Percentiles rank a stretch among this genome's conserved stretches.
Conservation (phyloP, 768 basidiomycete species). For the Mrakia hoshinonis region DNA sequence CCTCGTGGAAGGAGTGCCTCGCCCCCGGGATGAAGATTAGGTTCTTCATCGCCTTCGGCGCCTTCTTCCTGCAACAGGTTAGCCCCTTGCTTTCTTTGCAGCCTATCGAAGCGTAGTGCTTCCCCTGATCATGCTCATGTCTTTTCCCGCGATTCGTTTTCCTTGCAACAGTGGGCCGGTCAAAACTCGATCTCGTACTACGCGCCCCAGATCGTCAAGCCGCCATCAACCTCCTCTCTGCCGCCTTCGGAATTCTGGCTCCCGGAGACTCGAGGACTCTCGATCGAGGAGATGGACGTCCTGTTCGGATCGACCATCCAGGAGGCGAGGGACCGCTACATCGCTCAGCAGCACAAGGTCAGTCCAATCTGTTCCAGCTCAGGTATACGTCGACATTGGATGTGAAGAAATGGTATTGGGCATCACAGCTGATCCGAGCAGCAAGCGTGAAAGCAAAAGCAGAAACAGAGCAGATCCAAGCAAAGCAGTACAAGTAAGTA, state of each 20-base stretch:
- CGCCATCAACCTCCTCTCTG: conserved; percentile 15
- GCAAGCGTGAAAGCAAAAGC: too few species aligned
- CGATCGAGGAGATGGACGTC: conserved; percentile 21
- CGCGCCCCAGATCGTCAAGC: conserved; percentile 40
- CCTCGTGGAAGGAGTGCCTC: conserved; percentile 54
- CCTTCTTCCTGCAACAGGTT: conserved; percentile 3
- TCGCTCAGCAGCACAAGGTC: conserved; percentile 12
- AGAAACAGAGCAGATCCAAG: too few species aligned
- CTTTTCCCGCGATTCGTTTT: too few species aligned
- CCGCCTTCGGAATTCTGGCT: conserved; percentile 27
- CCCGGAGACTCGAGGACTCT: conserved; percentile 17
- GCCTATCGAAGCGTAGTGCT: too few species aligned
- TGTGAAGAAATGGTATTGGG: too few species aligned
- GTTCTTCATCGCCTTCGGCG: conserved; percentile 66
- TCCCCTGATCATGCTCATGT: too few species aligned
- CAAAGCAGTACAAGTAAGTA: too few species aligned
- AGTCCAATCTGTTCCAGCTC: too few species aligned
- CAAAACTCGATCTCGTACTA: conserved; percentile 47
- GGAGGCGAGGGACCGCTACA: conserved; percentile 22
- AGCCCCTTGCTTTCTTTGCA: too few species aligned
- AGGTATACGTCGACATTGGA: too few species aligned
- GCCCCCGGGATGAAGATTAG: conserved; percentile 60
- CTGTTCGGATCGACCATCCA: conserved; percentile 21
- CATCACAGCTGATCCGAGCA: too few species aligned
- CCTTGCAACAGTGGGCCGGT: conserved; percentile 73